Conservation (phyloP, 2,329 filamentous ascomycete genomes). For the Aspergillus sp. region DNA sequence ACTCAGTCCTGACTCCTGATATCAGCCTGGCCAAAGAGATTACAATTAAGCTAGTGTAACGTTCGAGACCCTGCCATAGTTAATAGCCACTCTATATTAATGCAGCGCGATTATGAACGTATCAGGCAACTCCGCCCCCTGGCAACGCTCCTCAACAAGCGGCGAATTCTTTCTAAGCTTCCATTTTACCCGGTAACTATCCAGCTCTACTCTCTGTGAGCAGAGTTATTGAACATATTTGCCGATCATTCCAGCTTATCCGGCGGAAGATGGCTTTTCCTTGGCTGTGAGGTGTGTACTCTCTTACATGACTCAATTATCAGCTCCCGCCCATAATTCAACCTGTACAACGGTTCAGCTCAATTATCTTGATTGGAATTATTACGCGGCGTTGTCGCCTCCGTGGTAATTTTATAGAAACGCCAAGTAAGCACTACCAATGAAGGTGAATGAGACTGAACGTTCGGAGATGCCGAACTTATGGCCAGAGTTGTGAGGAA, state of each 20-base stretch:
- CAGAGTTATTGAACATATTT: background rate
- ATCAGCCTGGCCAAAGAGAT: background rate
- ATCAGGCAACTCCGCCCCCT: background rate
- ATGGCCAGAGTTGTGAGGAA: background rate
- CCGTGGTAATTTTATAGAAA: too few species aligned
- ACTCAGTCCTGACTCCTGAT: background rate
- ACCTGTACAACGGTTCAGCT: background rate
- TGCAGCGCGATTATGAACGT: background rate
- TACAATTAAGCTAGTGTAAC: conserved; percentile 4
- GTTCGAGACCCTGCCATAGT: background rate
- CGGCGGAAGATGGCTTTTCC: background rate
- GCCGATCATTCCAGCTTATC: background rate
- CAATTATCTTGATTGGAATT: background rate
- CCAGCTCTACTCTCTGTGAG: background rate
- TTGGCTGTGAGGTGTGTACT: background rate
- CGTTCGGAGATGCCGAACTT: background rate
- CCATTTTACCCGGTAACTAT: background rate
- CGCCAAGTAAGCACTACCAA: background rate
- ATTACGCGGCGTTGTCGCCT: background rate
- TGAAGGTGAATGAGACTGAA: background rate
- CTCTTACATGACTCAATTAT: too few species aligned
- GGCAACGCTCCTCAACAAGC: background rate
- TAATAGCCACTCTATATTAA: background rate
- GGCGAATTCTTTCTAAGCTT: background rate
- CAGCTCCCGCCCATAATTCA: too few species aligned